Evolutionary conservation across 768 basidiomycete species (phyloP).

Genomic region (Guyanaporus albipodus): DNA sequence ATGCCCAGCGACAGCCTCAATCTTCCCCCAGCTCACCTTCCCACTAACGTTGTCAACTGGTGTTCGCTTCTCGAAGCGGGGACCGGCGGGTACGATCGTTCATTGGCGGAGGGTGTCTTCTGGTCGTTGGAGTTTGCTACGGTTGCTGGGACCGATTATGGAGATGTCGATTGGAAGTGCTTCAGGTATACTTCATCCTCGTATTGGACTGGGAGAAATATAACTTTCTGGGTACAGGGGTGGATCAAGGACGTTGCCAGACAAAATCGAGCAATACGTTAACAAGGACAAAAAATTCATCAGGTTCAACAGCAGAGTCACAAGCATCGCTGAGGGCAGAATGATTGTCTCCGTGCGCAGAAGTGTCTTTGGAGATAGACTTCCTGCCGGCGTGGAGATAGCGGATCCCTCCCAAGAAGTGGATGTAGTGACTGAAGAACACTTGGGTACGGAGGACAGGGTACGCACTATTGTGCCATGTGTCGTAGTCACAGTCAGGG

Average conservation of each 20-base stretch:
- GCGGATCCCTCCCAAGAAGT: background rate
- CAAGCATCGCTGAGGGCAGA: constrained; percentile 9
- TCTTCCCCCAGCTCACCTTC: constrained; percentile 17
- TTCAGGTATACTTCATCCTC: constrained; percentile 25
- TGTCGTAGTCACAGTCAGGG: constrained; percentile 11
- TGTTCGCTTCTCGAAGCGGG: constrained; percentile 29
- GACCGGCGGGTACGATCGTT: constrained; percentile 17
- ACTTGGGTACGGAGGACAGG: too few species aligned
- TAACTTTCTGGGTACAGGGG: constrained; percentile 11
- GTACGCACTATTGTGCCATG: background rate
- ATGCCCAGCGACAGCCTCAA: constrained; percentile 18
- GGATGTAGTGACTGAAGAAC: background rate
- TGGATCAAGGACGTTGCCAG: constrained; percentile 23
- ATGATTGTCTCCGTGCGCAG: background rate
- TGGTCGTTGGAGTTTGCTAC: constrained; percentile 25
- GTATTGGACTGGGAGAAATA: background rate
- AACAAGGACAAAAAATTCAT: too few species aligned
- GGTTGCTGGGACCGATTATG: background rate
- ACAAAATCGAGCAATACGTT: too few species aligned
- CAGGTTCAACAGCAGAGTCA: constrained; percentile 16
- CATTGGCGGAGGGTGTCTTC: constrained; percentile 35
- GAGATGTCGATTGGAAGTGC: constrained; percentile 26
- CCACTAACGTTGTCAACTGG: constrained; percentile 29
- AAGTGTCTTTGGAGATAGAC: background rate
- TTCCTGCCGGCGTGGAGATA: background rate